These are phyloP conservation scores for Colletotrichum melonis DNA, from an alignment of 2,329 filamentous ascomycete genomes.

Conservation along the genomic window DNA sequence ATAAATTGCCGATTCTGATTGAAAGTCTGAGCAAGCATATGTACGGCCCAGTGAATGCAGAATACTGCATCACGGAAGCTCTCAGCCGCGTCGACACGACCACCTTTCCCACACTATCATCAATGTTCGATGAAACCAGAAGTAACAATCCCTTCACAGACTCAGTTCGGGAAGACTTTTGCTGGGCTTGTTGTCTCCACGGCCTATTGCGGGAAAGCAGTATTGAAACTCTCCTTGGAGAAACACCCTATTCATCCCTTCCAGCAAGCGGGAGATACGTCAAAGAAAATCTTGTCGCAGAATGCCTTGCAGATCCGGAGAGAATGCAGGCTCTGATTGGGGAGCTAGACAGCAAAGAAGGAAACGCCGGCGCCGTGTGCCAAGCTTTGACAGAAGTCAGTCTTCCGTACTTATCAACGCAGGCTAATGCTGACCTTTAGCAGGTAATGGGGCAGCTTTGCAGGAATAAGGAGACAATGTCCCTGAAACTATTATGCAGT, in stretches of 20 bases:
- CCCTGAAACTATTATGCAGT: slow-evolving; percentile 79
- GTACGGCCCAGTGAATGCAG: slow-evolving; percentile 79
- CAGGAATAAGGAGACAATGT: slow-evolving; percentile 80
- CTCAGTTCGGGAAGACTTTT: slow-evolving; percentile 76
- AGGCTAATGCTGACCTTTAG: slow-evolving; percentile 11
- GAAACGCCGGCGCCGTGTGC: slow-evolving; percentile 88
- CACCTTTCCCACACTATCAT: slow-evolving; percentile 71
- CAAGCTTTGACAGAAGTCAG: slow-evolving; percentile 78
- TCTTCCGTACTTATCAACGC: not conserved
- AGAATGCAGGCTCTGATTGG: slow-evolving; percentile 80
- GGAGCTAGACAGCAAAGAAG: slow-evolving; percentile 90
- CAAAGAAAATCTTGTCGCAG: slow-evolving; percentile 81
- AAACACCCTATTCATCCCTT: slow-evolving; percentile 83
- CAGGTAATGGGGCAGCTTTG: slow-evolving; percentile 78
- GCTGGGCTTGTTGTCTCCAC: slow-evolving; percentile 91
- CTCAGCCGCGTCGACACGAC: slow-evolving; percentile 85
- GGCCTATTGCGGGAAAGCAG: slow-evolving; percentile 82
- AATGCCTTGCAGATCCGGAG: slow-evolving; percentile 82
- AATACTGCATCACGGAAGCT: slow-evolving; percentile 78
- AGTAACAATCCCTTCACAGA: slow-evolving; percentile 68
- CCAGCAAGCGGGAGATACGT: slow-evolving; percentile 79
- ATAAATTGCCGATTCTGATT: slow-evolving; percentile 68
- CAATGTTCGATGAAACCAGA: slow-evolving; percentile 70
- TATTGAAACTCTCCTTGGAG: slow-evolving; percentile 83
- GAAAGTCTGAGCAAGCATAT: slow-evolving; percentile 68